phyloP scores from a whole-genome alignment of 176 grass and related monocot genomes.

The Pontederia paniculata region DNA sequence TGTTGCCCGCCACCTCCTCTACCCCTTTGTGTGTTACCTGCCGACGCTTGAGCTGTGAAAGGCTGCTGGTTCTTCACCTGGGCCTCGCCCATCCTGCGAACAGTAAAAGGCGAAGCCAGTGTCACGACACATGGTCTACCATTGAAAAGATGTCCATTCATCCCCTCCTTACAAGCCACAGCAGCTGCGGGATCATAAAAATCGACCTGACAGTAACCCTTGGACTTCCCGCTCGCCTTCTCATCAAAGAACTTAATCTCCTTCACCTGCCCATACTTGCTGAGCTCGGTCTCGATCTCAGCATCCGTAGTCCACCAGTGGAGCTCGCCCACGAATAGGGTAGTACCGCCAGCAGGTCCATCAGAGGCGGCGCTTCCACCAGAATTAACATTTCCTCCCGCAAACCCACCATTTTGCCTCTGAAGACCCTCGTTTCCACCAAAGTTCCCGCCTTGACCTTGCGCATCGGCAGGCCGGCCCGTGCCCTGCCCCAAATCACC shows the following conservation, averaged over 20 bases:
- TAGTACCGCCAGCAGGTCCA: slow-evolving; percentile 24
- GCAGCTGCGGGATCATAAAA: slow-evolving; percentile 48
- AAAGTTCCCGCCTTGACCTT: slow-evolving; percentile 14
- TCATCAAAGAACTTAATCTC: slow-evolving; percentile 88
- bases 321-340: slow-evolving; percentile 70
- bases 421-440: slow-evolving; percentile 5
- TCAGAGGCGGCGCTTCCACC: slow-evolving; percentile 23
- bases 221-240: slow-evolving; percentile 88
- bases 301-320: slow-evolving; percentile 97
- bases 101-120: slow-evolving; percentile 32
- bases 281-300: slow-evolving; percentile 54
- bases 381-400: slow-evolving; percentile 6
- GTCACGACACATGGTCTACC: slow-evolving; percentile 69
- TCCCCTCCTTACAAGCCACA: slow-evolving; percentile 53
- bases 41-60: slow-evolving; percentile 28
- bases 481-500: neutral
- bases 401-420: slow-evolving; percentile 21
- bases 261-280: slow-evolving; percentile 71
- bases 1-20: slow-evolving; percentile 5
- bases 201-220: slow-evolving; percentile 73
- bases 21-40: slow-evolving; percentile 28
- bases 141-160: slow-evolving; percentile 68
- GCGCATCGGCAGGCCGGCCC: slow-evolving; percentile 33
- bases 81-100: slow-evolving; percentile 59
- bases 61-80: slow-evolving; percentile 63